Conservation (phyloP, 305 asterid genomes). For the Fraxinus greggii region DNA sequence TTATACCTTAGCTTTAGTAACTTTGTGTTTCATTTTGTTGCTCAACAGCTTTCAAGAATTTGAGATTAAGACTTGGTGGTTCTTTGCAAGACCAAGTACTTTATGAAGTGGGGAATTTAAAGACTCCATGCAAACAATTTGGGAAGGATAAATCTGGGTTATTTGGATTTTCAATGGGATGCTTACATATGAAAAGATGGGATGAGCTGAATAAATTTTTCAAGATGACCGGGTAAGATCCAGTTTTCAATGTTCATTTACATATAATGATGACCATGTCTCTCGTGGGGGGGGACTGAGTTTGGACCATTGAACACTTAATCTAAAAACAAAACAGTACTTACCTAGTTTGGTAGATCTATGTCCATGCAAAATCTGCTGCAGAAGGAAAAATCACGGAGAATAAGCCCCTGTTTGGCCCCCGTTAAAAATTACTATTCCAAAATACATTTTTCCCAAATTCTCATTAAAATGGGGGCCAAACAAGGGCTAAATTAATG, state of each 20-base stretch:
- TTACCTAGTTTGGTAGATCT: neutral
- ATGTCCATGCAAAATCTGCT: neutral
- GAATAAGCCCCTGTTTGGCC: neutral
- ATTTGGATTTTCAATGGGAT: slow-evolving; percentile 91
- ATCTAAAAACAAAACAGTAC: neutral
- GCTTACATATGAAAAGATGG: slow-evolving; percentile 84
- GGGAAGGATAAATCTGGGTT: slow-evolving; percentile 60
- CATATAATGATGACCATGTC: neutral
- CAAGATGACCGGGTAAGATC: slow-evolving; percentile 68
- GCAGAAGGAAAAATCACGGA: neutral
- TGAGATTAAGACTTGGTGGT: slow-evolving; percentile 90
- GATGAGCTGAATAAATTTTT: slow-evolving; percentile 79
- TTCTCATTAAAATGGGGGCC: too few species aligned
- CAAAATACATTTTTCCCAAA: too few species aligned
- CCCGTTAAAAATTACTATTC: too few species aligned
- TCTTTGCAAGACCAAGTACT: slow-evolving; percentile 88
- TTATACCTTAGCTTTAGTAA: slow-evolving; percentile 12
- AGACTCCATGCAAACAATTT: slow-evolving; percentile 57
- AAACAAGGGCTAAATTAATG: neutral
- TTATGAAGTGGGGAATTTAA: slow-evolving; percentile 58
- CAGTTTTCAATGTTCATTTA: slow-evolving; percentile 5
- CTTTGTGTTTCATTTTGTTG: slow-evolving; percentile 16
- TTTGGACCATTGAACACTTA: neutral
- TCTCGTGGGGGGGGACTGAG: neutral
- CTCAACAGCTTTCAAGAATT: slow-evolving; percentile 62